Evolutionary conservation across 148 eudicot genomes (phyloP), one percentile per base, ranked within the genome.

Genomic region (Vaccinium macrocarpon): DNA sequence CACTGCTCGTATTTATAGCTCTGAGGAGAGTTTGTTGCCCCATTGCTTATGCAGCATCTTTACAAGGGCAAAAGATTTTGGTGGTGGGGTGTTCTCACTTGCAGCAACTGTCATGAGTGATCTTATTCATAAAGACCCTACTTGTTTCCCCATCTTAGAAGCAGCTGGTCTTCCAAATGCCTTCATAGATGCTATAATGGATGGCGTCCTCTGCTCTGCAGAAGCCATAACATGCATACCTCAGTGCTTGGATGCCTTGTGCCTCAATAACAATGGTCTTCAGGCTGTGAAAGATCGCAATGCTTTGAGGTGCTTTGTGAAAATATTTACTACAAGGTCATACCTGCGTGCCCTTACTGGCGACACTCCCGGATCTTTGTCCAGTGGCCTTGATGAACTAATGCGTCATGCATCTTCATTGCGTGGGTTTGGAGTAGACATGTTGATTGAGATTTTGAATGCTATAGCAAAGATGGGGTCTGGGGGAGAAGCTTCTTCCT

Each of bases 141-240:
- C 99, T n/a, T 95, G 98, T 81, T 97, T 90, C 79, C 76, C 97
- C 66, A 90, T 93, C 61, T 82, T 97, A 85, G 98, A 97, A 88
- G 92, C 95, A 61, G 99, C 97, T 90, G 93, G 93, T 85, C 92
- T 97, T 79, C 98, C 97, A 48, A 89, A 97, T 85, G 94, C 97
- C 12, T 97, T 97, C 85, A 86, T 97, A 85, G 96, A 91, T 90
- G 97, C 99, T 83, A 95, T 97, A 83, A 89, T 87, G 91, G 97
- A 95, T 86, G 96, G 96, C 87, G 98, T 93, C 81, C 86, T 93
- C 83, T 93, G 98, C 86, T 97, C 99, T 56, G 90, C 98, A 46
- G 99, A 97, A 89, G 98, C 98, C 81, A 92, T 97, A 89, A 86
- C 94, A 80, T 97, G 98, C 89, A 93, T 97, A 91, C 99, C 99